Base-by-base conservation (phyloP, 768 basidiomycete genomes). In the Cyclocybe aegerita region DNA sequence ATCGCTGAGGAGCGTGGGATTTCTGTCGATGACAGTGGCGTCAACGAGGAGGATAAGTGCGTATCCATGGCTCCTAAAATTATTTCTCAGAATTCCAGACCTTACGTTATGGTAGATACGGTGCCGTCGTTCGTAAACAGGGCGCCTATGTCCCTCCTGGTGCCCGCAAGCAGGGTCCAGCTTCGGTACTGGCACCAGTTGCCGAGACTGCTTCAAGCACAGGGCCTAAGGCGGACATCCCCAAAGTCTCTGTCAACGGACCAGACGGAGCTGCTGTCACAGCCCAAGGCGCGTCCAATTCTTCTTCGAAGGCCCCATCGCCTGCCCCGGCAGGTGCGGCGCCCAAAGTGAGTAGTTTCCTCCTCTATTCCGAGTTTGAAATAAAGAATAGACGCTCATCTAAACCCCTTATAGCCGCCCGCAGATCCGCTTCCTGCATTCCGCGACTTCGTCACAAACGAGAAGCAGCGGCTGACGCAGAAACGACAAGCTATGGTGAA, bases 1-100 rank as follows among this genome's bases (percentile, higher is more conserved):
- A 69, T 98, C 43, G 85, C 88, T 38, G 97, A 98, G 68, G 97
- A 98, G 70, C 83, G 97, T 63, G 75, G 78, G 53, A 59, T 81
- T 52, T 61, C 65, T 32, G 69, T 81, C 12, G 88, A 91, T 63
- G 87, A 89, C 56, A 86, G 79, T 51, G 86, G 84, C 36, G 67
- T 76, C 50, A 93, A 95, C 65, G 97, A 99, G 72, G 97, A 99
- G 69, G 96, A 98, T 74, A 95, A 92, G 96, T 98, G 55, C 61
- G 82, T 64, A 16, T 41, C 51, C 50, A 53, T 57, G 35, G 56
- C 43, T 53, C 43, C 46, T 44, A 52, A 60, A 43, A 50, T 16
- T 14, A 31, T 50, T 38, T 33, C 49, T 36, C 53, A 52, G 53
- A 68, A 46, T 65, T 66, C 52, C 30, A 23, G 4, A 43, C 39